Evolutionary conservation across 1,139 yeast species (phyloP), one percentile per base, ranked within the genome.

Genomic region (Scheffersomyces insectosa): DNA sequence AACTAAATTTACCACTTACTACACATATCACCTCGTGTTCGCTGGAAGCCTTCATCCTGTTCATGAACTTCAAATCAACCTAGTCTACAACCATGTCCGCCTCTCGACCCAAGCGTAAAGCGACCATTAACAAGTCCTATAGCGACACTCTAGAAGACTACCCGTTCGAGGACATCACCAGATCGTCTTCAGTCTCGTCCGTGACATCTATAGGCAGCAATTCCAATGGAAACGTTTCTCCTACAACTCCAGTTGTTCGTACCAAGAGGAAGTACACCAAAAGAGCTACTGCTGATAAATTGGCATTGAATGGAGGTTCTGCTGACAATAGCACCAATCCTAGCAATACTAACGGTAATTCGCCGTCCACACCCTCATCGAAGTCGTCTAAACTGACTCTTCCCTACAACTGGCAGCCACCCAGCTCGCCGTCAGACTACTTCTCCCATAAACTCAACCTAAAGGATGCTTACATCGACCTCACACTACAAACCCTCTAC

Each of bases 351-450:
- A n/a, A n/a, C 11, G 33, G 34, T 8, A 31, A 12, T 10, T 31
- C 34, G 3, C 15, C 34, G 10, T 32, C 16, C 9, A 31, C 15
- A 28, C 11, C 32, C 23, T 20, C 25, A 13, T 9, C 33, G 28
- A 16, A 39, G 12, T 25, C 23, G 30, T 32, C 37, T 36, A 41
- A 42, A 11, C 46, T 39, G 1, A 29, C 46, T n/a, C 31, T 65
- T 2, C 75, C 75, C 3, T 54, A 59, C 44, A 74, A 74, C 52
- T 72, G 77, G 77, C 79, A 73, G 49, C 70, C 75, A 1, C 52
- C 57, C 0, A 66, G 68, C 1, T 37, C 42, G 1, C 54, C 59
- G 1, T 44, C 51, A 1, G 77, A 72, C 48, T 65, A 59, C 50
- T 74, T 74, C 49, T 72, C 78, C 20, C 59, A 59, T 45, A 64